phyloP scores from a whole-genome alignment of 129 eudicot species.

The Chrysanthemum seticuspe region DNA sequence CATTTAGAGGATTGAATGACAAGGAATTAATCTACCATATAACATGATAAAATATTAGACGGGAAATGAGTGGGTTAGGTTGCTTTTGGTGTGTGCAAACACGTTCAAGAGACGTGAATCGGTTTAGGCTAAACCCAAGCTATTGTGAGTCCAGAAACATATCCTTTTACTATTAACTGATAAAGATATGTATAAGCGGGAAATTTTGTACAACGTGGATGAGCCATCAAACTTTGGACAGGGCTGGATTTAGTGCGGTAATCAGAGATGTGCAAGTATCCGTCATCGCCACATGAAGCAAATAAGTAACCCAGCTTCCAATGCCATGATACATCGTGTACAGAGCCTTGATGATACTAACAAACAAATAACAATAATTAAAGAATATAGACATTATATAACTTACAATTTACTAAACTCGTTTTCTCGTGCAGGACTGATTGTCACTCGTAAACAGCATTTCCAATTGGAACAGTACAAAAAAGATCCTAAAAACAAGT shows the following conservation, averaged over 20 bases:
- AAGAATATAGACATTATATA: neutral
- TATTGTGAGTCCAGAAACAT: too few relatives aligned
- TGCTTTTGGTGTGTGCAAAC: too few relatives aligned
- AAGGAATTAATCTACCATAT: conserved; percentile 62
- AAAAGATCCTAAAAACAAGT: too few relatives aligned
- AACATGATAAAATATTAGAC: neutral
- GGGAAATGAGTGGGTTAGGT: neutral
- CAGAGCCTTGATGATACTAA: conserved; percentile 67
- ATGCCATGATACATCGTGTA: conserved; percentile 93
- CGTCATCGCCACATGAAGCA: conserved; percentile 87
- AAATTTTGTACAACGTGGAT: conserved; percentile 35
- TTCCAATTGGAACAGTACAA: neutral
- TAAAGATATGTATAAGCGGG: neutral
- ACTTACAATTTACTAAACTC: neutral
- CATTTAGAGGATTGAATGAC: conserved; percentile 77
- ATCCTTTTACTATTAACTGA: neutral
- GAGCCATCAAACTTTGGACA: conserved; percentile 63
- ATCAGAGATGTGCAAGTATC: conserved; percentile 75
- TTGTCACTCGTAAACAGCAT: neutral
- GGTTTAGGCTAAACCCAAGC: neutral
- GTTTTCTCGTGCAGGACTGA: neutral
- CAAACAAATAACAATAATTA: neutral
- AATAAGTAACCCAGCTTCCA: conserved; percentile 63
- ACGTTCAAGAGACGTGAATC: too few relatives aligned
- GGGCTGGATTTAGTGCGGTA: conserved; percentile 61